A percentile compares a stretch with the other conserved stretches of the same genome.
Conservation (phyloP, 2,329 filamentous ascomycete species). For the Leptographium galeiforme region DNA sequence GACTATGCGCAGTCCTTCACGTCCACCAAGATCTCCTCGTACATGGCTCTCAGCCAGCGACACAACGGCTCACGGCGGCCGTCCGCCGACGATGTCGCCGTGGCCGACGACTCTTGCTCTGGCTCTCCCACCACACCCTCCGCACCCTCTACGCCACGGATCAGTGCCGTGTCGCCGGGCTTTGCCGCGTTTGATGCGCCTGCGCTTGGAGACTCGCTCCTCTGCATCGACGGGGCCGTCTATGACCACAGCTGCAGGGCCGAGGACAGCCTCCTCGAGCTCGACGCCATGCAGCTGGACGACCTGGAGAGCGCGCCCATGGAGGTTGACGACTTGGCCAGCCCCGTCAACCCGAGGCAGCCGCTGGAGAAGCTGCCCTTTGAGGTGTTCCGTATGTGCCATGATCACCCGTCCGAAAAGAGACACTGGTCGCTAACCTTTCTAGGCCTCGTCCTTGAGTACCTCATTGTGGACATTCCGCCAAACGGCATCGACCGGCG, state of each 20-base stretch:
- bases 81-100: slow-evolving; percentile 31
- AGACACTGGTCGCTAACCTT: neutral
- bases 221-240: neutral
- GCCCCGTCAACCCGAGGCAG: neutral
- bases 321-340: slow-evolving; percentile 2
- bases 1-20: slow-evolving; percentile 50
- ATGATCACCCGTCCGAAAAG: neutral
- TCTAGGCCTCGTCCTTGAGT: slow-evolving; percentile 58
- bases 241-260: neutral
- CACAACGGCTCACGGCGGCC: slow-evolving; percentile 9
- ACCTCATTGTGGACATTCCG: slow-evolving; percentile 58
- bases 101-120: slow-evolving; percentile 28
- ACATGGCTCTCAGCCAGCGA: slow-evolving; percentile 16
- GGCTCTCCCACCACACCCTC: slow-evolving; percentile 15
- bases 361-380: slow-evolving; percentile 52
- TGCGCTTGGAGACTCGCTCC: neutral
- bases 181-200: neutral
- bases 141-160: neutral
- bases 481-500: slow-evolving; percentile 64
- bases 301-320: neutral
- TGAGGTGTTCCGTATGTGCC: slow-evolving; percentile 54
- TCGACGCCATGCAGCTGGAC: slow-evolving; percentile 2
- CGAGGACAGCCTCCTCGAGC: slow-evolving; percentile 1
- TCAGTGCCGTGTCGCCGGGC: neutral
- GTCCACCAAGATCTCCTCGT: slow-evolving; percentile 48